phyloP scores from a whole-genome alignment of 2,329 filamentous ascomycete genomes.

The Paraphoma sp. region DNA sequence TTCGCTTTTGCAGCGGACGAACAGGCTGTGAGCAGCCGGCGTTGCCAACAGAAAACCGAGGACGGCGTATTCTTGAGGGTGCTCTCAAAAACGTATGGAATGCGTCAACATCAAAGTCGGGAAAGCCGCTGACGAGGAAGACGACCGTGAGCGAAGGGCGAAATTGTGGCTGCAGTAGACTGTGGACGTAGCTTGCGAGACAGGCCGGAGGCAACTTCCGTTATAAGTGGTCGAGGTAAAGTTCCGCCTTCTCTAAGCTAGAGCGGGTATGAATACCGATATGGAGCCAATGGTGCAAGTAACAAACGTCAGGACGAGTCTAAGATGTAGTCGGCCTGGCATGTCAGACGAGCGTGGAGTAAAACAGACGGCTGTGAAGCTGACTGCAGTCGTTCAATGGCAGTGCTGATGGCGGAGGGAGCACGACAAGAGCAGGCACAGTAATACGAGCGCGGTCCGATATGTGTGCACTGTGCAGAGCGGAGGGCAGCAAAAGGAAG shows the following conservation, averaged over 20 bases:
- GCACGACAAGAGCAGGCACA: slow-evolving; percentile 15
- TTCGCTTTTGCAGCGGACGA: background rate
- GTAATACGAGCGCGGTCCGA: slow-evolving; percentile 19
- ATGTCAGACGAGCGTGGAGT: slow-evolving; percentile 29
- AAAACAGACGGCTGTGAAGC: slow-evolving; percentile 35
- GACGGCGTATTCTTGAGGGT: background rate
- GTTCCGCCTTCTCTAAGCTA: slow-evolving; percentile 20
- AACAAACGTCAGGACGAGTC: slow-evolving; percentile 26
- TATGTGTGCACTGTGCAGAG: slow-evolving; percentile 7
- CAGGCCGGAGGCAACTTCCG: slow-evolving; percentile 11
- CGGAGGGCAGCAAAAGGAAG: slow-evolving; percentile 12
- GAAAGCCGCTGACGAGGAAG: slow-evolving; percentile 4
- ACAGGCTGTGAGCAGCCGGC: background rate
- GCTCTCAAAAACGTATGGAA: slow-evolving; percentile 14
- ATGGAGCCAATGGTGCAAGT: slow-evolving; percentile 26
- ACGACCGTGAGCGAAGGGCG: slow-evolving; percentile 8
- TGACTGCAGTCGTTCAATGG: slow-evolving; percentile 27
- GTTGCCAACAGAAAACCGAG: background rate
- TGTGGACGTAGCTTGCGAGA: slow-evolving; percentile 12
- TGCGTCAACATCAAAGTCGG: slow-evolving; percentile 19
- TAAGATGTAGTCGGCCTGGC: slow-evolving; percentile 24
- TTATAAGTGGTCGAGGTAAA: slow-evolving; percentile 21
- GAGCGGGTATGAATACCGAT: slow-evolving; percentile 22
- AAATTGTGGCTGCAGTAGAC: slow-evolving; percentile 17
- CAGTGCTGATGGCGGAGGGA: slow-evolving; percentile 19